Conservation (phyloP, 2,329 filamentous ascomycete species). For the Macrophomina tecta region DNA sequence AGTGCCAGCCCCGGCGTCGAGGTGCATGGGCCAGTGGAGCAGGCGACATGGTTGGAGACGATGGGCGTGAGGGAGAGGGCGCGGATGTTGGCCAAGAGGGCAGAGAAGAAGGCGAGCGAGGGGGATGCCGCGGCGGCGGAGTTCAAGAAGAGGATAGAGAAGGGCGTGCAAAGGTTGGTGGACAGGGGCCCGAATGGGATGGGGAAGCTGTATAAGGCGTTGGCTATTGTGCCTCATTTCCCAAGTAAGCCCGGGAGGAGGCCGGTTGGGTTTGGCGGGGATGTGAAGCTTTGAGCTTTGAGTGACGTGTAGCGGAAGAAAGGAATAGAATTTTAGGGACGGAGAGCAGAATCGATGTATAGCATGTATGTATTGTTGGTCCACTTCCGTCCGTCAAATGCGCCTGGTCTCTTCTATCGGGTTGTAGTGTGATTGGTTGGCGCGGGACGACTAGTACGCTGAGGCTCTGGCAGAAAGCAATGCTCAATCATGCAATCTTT, state of each 20-base stretch:
- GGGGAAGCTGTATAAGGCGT: constrained; percentile 92
- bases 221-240: constrained; percentile 78
- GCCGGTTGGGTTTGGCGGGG: constrained; percentile 91
- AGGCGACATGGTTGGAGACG: constrained; percentile 76
- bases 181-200: constrained; percentile 83
- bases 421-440: too few relatives aligned
- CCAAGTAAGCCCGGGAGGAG: constrained; percentile 70
- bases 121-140: constrained; percentile 36
- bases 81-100: constrained; percentile 63
- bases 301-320: not conserved
- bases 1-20: constrained; percentile 78
- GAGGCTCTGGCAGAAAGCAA: too few relatives aligned
- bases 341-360: not conserved
- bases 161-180: constrained; percentile 81
- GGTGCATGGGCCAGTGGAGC: constrained; percentile 88
- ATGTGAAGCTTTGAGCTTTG: constrained; percentile 41
- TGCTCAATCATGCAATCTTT: too few relatives aligned
- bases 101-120: constrained; percentile 32
- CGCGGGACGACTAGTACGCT: too few relatives aligned
- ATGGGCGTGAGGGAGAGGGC: constrained; percentile 87
- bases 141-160: constrained; percentile 66
- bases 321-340: not conserved
- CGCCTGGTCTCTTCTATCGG: too few relatives aligned
- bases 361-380: not conserved
- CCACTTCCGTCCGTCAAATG: too few relatives aligned